Evolutionary conservation across 495 filamentous ascomycete species (phyloP).

Genomic region (Penicillium macrosclerotiorum): DNA sequence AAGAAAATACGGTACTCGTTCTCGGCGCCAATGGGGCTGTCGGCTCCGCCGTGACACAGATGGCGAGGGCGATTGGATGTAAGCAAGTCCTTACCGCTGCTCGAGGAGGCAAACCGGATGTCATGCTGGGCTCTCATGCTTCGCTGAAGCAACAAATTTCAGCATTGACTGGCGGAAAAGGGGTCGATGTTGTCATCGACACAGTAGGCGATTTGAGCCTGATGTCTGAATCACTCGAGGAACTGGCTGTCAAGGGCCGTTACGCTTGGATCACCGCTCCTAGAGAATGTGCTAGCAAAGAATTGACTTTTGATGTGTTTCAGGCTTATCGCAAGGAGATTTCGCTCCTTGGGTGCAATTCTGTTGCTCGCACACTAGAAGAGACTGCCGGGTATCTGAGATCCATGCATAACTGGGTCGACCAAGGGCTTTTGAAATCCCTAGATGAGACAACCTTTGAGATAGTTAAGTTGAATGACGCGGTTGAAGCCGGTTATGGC

Average conservation of each 20-base stretch:
- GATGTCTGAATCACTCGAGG: slow-evolving; percentile 14
- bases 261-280: slow-evolving; percentile 23
- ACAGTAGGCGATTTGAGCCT: slow-evolving; percentile 16
- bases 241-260: slow-evolving; percentile 14
- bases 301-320: slow-evolving; percentile 15
- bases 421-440: slow-evolving; percentile 6
- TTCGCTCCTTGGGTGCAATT: slow-evolving; percentile 18
- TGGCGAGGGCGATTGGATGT: slow-evolving; percentile 17
- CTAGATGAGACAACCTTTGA: slow-evolving; percentile 10
- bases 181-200: slow-evolving; percentile 21
- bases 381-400: slow-evolving; percentile 12
- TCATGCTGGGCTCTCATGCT: neutral
- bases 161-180: slow-evolving; percentile 9
- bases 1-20: slow-evolving; percentile 14
- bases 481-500: slow-evolving; percentile 11
- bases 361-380: slow-evolving; percentile 5
- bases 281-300: slow-evolving; percentile 8
- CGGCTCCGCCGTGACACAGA: slow-evolving; percentile 15
- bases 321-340: slow-evolving; percentile 21
- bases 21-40: slow-evolving; percentile 22
- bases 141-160: slow-evolving; percentile 1
- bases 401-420: slow-evolving; percentile 11
- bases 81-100: slow-evolving; percentile 17
- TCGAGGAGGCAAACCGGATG: slow-evolving; percentile 8
- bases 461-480: slow-evolving; percentile 11